Evolutionary conservation across 2,329 filamentous ascomycete genomes (phyloP).

Genomic region (Fusarium domesticum): DNA sequence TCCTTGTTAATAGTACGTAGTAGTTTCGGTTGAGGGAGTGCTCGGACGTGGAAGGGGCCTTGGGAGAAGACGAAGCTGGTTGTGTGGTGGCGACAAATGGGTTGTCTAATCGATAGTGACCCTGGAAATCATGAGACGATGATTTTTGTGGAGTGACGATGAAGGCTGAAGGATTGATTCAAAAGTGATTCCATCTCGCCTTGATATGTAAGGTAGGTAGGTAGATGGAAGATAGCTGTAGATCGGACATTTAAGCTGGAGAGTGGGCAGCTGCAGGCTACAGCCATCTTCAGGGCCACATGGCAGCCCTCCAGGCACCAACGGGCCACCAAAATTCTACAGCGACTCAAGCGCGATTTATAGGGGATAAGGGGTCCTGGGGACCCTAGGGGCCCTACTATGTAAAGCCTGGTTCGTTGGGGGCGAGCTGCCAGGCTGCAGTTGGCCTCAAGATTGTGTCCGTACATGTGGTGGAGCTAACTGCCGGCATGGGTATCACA

Average conservation of each 20-base stretch:
- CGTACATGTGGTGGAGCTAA: constrained; percentile 13
- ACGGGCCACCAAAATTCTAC: neutral
- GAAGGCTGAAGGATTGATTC: neutral
- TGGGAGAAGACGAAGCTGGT: too few relatives aligned
- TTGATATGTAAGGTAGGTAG: too few relatives aligned
- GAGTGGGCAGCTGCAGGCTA: constrained; percentile 22
- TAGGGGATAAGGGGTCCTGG: neutral
- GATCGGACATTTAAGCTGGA: too few relatives aligned
- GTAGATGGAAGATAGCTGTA: constrained; percentile 5
- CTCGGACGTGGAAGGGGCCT: neutral
- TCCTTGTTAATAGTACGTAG: neutral
- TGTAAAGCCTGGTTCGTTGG: too few relatives aligned
- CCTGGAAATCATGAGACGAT: too few relatives aligned
- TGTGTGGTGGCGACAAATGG: too few relatives aligned
- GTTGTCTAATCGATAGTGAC: too few relatives aligned
- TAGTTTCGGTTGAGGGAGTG: neutral
- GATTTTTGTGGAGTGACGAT: neutral
- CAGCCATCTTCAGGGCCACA: constrained; percentile 14
- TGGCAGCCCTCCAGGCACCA: constrained; percentile 5
- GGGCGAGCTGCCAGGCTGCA: neutral
- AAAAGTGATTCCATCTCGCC: neutral
- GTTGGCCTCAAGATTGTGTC: constrained; percentile 6
- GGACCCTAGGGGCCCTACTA: too few relatives aligned
- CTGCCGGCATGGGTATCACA: constrained; percentile 16
- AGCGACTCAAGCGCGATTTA: neutral